Conservation (phyloP, 495 filamentous ascomycete species). For the Penicillium samsonianum region DNA sequence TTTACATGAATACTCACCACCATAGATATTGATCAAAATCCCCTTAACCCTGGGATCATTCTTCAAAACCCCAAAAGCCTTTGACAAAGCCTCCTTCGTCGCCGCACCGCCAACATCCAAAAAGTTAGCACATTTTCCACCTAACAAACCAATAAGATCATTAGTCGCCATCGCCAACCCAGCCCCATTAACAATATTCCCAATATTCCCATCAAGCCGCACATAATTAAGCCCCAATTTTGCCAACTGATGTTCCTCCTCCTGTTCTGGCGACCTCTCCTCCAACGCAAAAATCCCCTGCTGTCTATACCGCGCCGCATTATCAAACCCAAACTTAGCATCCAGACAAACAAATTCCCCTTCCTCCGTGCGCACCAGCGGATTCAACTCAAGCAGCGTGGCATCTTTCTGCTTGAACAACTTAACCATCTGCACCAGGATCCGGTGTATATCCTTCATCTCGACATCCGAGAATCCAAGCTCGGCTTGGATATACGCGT, state of each 20-base stretch:
- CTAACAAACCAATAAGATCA: constrained; percentile 30
- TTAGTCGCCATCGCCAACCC: constrained; percentile 42
- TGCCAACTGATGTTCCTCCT: constrained; percentile 25
- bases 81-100: constrained; percentile 28
- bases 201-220: constrained; percentile 35
- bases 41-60: constrained; percentile 26
- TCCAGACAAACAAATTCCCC: constrained; percentile 33
- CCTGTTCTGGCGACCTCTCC: constrained; percentile 19
- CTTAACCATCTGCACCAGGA: constrained; percentile 29
- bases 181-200: constrained; percentile 39
- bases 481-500: constrained; percentile 25
- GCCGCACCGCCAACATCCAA: constrained; percentile 35
- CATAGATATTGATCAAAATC: constrained; percentile 37
- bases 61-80: constrained; percentile 34
- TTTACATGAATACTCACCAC: constrained; percentile 23
- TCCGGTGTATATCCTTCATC: constrained; percentile 22
- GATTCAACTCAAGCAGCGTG: constrained; percentile 37
- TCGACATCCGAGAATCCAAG: constrained; percentile 29
- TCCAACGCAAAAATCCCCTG: constrained; percentile 26
- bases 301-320: constrained; percentile 31
- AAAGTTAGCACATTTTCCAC: constrained; percentile 37
- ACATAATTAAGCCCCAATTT: constrained; percentile 33
- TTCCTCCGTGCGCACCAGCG: constrained; percentile 30
- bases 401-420: constrained; percentile 39
- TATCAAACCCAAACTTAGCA: constrained; percentile 36